Base-by-base conservation (phyloP, 176 grass and related monocot species). In the Chrysopogon serrulatus region DNA sequence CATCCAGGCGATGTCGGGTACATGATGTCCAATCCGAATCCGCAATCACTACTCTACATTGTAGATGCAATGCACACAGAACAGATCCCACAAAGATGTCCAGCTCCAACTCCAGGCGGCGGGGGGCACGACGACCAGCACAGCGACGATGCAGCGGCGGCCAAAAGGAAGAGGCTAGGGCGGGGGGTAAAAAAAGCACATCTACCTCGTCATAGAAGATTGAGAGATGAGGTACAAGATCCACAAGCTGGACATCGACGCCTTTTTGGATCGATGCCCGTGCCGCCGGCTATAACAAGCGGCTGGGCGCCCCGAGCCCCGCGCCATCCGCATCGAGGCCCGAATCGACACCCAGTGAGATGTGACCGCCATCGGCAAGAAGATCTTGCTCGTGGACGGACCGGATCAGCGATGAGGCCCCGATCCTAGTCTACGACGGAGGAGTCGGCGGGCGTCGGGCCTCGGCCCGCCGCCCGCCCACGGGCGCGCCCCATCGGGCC, bases 401-500 rank as follows among this genome's bases (percentile, higher is more conserved):
- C 75, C 33, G 54, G 8, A 11, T 0, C 75, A 15, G 15, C n/a
- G 36, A 18, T 12, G 35, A 62, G 35, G 36, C 36, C 0, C 74
- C 75, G 35, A 42, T 78, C 3, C 75, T 78, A 56, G 30, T 63
- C 75, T 78, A 78, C 56, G 75, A 62, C 73, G 73, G 49, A 57
- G 21, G 42, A 42, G 62, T 34, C 43, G 45, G 65, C 56, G 42
- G 13, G 44, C 15, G 31, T 81, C 32, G 45, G 79, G 8, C 79
- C 79, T 0, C 65, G 32, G 32, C 23, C 45, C 45, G 48, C 44
- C 44, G 33, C 64, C 43, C 0, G 18, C 64, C n/a, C n/a, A n/a
- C n/a, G n/a, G n/a, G 43, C 45, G 32, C 45, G 66, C 32, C 63
- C 43, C 5, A 0, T 19, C 15, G 64, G 31, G 32, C 19, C 19